These are phyloP conservation scores for Scedosporium aurantiacum DNA, from an alignment of 2,329 filamentous ascomycete species.

Conservation along the genomic window DNA sequence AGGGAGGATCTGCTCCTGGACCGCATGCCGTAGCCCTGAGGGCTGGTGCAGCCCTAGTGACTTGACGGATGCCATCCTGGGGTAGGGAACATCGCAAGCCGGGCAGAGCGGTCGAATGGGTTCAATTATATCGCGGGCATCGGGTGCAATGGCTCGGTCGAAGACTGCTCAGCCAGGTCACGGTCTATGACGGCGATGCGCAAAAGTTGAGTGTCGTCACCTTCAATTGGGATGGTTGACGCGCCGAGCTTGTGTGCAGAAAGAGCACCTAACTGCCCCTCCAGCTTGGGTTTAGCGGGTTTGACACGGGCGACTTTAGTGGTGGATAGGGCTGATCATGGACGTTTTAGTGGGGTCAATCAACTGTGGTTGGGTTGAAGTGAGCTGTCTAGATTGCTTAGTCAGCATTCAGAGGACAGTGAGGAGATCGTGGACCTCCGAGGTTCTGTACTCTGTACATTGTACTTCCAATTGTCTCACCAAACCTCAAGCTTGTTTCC, in stretches of 20 bases:
- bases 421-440: no score
- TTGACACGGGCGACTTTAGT: background rate
- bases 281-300: background rate
- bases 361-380: no score
- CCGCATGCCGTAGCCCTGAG: conserved; percentile 68
- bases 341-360: background rate
- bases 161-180: no score
- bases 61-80: conserved; percentile 78
- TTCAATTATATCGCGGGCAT: background rate
- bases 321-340: background rate
- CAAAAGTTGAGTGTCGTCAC: background rate
- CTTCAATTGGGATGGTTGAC: background rate
- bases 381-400: no score
- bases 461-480: no score
- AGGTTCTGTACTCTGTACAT: no score
- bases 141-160: background rate
- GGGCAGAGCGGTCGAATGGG: conserved; percentile 10
- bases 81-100: background rate
- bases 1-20: conserved; percentile 68
- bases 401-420: no score
- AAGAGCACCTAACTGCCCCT: background rate
- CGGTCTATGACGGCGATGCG: background rate
- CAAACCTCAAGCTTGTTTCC: no score
- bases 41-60: conserved; percentile 89
- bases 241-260: background rate